Evolutionary conservation across 768 basidiomycete species (phyloP).

Genomic region (Phylloporus sp.): DNA sequence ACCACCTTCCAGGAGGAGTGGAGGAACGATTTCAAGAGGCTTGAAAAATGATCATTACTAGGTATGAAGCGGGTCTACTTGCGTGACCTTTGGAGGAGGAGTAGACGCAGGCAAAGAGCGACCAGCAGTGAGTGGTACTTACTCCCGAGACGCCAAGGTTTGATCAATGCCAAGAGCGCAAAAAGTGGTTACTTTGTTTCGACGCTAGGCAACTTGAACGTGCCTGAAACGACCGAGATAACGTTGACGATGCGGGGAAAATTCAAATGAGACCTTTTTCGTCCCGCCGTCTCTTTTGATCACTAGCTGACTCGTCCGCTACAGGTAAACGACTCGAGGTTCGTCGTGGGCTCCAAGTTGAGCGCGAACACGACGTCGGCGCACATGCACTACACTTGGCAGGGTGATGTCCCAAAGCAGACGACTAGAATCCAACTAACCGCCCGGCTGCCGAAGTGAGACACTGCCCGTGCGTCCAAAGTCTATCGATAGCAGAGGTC

Average conservation of each 20-base stretch:
- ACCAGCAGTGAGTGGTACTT: no score
- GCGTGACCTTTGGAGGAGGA: neutral
- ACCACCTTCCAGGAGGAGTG: conserved; percentile 13
- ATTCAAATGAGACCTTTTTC: conserved; percentile 16
- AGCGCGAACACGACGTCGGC: conserved; percentile 2
- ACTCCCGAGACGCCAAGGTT: neutral
- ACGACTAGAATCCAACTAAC: conserved; percentile 16
- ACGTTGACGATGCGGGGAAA: neutral
- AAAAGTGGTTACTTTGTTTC: conserved; percentile 19
- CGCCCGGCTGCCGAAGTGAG: conserved; percentile 5
- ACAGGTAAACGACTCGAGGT: conserved; percentile 16
- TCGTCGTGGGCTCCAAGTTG: conserved; percentile 8
- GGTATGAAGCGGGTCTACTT: no score
- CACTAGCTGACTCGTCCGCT: conserved; percentile 8
- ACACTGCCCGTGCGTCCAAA: conserved; percentile 12
- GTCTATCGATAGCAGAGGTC: conserved; percentile 5
- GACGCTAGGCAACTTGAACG: conserved; percentile 12
- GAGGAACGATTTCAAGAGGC: conserved; percentile 14
- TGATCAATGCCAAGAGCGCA: conserved; percentile 16
- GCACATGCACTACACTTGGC: no score
- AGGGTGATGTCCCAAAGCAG: conserved; percentile 13
- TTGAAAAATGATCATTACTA: no score
- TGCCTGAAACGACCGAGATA: conserved; percentile 2
- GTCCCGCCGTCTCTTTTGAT: no score
- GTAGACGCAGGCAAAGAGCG: conserved; percentile 18